Base-by-base conservation (phyloP, 1,284 basidiomycete species). In the Ceratobasidium sp. region DNA sequence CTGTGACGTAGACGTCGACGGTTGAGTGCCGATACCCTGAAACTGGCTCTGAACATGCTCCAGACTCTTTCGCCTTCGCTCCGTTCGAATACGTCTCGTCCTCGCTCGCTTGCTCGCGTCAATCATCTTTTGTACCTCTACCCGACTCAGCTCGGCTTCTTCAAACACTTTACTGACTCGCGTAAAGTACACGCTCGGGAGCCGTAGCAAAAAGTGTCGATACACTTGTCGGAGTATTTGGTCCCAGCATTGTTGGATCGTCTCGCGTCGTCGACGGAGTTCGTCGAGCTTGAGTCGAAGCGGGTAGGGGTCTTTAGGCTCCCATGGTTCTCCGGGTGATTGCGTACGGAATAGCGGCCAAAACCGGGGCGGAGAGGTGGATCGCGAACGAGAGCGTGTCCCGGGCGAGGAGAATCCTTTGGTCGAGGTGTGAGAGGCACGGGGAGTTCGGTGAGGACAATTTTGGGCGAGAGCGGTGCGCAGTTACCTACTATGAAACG, bases 131-230 rank as follows among this genome's bases (percentile, higher is more conserved):
- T 89, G 83, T 1, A 92, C 85, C 78, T 92, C 91, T 2, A 88
- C 89, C 73, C 84, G 84, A 77, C 89, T 90, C 59, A 92, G 84
- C 72, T 92, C 88, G 0, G 90, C 90, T 62, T 91, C 90, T 76
- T 89, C 85, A 74, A 91, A 92, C 18, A 91, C 85, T 60, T 85
- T 83, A 2, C 88, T 85, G 9, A 92, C 90, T 2, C 91, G 87
- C 10, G 88, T 85, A 78, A 91, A 92, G 78, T 92, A 92, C 75
- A 92, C 81, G 0, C 88, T 84, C 0, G 91, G 91, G 9, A 92
- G 83, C 12, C 87, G 84, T n/a, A 92, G 83, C 5, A 92, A 85
- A 39, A 87, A 74, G 76, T 87, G 83, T 45, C 91, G 83, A 77
- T 92, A 92, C 0, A 87, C 46, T 75, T 89, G 84, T 21, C 88